Base-by-base conservation (phyloP, 148 eudicot genomes). In the Camellia lanceoleosa region DNA sequence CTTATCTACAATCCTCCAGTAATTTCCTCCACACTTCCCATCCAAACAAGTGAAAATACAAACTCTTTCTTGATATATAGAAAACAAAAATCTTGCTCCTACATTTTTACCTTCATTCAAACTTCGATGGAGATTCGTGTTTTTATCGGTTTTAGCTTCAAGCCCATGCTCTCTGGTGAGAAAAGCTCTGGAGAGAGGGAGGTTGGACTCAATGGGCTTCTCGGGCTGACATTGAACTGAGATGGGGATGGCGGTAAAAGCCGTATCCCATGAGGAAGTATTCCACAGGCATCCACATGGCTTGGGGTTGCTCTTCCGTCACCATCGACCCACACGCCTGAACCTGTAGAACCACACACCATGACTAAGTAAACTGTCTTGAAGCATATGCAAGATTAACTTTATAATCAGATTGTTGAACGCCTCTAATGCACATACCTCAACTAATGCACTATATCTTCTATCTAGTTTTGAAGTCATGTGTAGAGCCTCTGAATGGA, bases 151-250 rank as follows among this genome's bases (percentile, higher is more conserved):
- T 95, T 95, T 80, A 95, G 75, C 89, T 95, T 95, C 86, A 95
- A 83, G 3, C 99, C 99, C 99, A 95, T 95, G 86, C 99, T 95
- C 88, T 95, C 99, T 0, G 99, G 99, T 55, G 99, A 93, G 77
- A 92, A 95, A n/a, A 95, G 97, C 87, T 95, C 99, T 0, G 99
- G 99, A 19, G 97, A 93, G 83, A 95, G 90, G 81, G 88, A 87
- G 10, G 92, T 89, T 7, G 97, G 99, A 78, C 92, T 95, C 78
- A 95, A 86, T 7, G 99, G 97, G 86, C 99, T 95, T 87, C 99
- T 88, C 2, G 99, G 99, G 88, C 99, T 95, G 52, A 91, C 92
- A 59, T 83, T 89, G 78, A 80, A 65, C 77, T 87, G 90, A 51
- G 94, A 87, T 9, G 93, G 97, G 46, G 94, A 87, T 7, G 93